Evolutionary conservation across 345 rosid genomes (phyloP).

Genomic region (Gossypium bickii): DNA sequence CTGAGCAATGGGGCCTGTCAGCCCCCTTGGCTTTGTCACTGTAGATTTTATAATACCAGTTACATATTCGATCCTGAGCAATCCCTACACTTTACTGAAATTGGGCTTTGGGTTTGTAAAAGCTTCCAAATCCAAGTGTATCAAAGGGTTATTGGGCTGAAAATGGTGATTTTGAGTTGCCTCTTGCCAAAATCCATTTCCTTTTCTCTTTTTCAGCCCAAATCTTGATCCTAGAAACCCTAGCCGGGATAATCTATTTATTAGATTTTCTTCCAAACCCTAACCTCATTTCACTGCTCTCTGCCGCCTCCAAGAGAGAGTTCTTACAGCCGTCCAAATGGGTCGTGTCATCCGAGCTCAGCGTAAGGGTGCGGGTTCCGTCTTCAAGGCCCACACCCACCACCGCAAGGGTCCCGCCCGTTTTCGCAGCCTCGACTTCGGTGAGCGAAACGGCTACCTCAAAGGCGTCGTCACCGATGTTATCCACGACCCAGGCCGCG

Average conservation of each 20-base stretch:
- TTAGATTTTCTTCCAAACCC: slow-evolving; percentile 6
- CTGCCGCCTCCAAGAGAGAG: background rate
- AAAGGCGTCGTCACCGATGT: slow-evolving; percentile 59
- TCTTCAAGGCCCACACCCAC: slow-evolving; percentile 73
- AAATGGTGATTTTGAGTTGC: background rate
- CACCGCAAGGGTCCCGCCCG: slow-evolving; percentile 73
- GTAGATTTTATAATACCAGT: too few species aligned
- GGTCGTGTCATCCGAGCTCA: slow-evolving; percentile 76
- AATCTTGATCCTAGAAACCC: background rate
- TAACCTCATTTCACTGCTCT: background rate
- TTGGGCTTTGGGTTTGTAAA: too few species aligned
- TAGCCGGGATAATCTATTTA: background rate
- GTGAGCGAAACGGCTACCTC: slow-evolving; percentile 64
- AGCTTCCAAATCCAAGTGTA: too few species aligned
- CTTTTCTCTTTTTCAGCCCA: background rate
- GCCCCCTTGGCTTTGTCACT: too few species aligned
- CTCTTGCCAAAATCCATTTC: background rate
- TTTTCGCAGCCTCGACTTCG: slow-evolving; percentile 62
- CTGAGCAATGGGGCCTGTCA: too few species aligned
- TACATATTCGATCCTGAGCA: too few species aligned
- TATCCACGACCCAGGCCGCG: slow-evolving; percentile 68
- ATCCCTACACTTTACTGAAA: too few species aligned
- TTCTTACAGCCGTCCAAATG: slow-evolving; percentile 28
- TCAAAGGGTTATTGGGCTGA: background rate
- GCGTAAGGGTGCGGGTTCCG: slow-evolving; percentile 71